Conservation (phyloP, 306 rosid genomes). For the Begonia loranthoides region DNA sequence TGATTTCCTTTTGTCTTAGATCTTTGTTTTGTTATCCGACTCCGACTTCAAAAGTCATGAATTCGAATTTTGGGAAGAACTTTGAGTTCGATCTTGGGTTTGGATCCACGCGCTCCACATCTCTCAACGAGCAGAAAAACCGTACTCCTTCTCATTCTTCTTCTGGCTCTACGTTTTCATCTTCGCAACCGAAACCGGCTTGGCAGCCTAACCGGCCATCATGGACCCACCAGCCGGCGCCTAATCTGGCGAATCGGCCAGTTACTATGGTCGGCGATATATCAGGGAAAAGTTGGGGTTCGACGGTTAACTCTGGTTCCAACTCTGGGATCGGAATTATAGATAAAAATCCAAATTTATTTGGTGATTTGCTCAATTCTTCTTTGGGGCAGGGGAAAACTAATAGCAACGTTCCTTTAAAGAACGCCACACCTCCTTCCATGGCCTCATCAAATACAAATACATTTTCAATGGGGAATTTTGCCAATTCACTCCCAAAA, state of each 20-base stretch:
- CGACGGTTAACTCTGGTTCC: slow-evolving; percentile 31
- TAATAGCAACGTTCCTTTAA: slow-evolving; percentile 41
- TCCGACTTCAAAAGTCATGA: slow-evolving; percentile 19
- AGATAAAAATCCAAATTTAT: slow-evolving; percentile 72
- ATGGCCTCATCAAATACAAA: slow-evolving; percentile 15
- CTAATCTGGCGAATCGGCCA: slow-evolving; percentile 21
- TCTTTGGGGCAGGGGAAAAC: slow-evolving; percentile 56
- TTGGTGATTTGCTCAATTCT: slow-evolving; percentile 77
- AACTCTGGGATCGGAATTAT: slow-evolving; percentile 31
- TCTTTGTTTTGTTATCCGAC: slow-evolving; percentile 3
- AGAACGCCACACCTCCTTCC: slow-evolving; percentile 34
- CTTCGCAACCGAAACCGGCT: slow-evolving; percentile 34
- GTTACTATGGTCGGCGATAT: slow-evolving; percentile 92
- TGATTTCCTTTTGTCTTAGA: neutral
- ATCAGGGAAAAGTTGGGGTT: slow-evolving; percentile 73
- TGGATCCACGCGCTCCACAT: slow-evolving; percentile 60
- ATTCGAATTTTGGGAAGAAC: slow-evolving; percentile 37
- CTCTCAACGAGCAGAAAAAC: slow-evolving; percentile 83
- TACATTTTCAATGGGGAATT: slow-evolving; percentile 58
- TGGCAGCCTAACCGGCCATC: slow-evolving; percentile 62
- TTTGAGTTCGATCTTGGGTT: slow-evolving; percentile 82
- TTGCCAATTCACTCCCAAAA: slow-evolving; percentile 64
- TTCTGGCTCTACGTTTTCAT: slow-evolving; percentile 10
- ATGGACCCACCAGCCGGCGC: slow-evolving; percentile 80
- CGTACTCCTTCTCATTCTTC: slow-evolving; percentile 25